These are phyloP conservation scores for Mortierella sp. DNA, from an alignment of 371 early-diverging fungal genomes.

Conservation along the genomic window DNA sequence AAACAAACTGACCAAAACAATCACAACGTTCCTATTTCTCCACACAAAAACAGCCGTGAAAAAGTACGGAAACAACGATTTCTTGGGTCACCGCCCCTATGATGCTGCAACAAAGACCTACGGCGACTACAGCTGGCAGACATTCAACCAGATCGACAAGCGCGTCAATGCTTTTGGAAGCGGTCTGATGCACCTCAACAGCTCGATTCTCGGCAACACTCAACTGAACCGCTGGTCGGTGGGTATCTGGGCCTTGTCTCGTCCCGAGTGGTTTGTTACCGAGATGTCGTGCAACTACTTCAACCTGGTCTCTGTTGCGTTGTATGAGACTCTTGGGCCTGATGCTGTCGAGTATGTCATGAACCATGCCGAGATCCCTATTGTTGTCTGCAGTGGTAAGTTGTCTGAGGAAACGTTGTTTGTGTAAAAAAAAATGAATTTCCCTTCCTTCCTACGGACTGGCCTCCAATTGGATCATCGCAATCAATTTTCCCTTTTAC, in stretches of 20 bases:
- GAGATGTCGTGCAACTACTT: constrained; percentile 70
- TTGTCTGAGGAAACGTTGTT: constrained; percentile 22
- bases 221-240: constrained; percentile 60
- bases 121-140: constrained; percentile 73
- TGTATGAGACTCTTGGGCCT: constrained; percentile 90
- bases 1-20: neutral
- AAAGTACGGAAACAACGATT: constrained; percentile 30
- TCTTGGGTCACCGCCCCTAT: constrained; percentile 67
- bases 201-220: constrained; percentile 25
- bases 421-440: no score
- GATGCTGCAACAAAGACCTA: constrained; percentile 58
- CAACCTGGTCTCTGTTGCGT: constrained; percentile 74
- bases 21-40: neutral
- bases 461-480: no score
- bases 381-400: constrained; percentile 80
- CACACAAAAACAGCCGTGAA: constrained; percentile 14
- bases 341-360: constrained; percentile 80
- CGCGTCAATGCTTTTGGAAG: constrained; percentile 72
- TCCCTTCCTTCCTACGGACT: neutral
- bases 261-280: constrained; percentile 85
- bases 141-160: constrained; percentile 64
- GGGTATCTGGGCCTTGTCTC: constrained; percentile 82
- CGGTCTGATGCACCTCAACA: constrained; percentile 61
- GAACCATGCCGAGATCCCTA: constrained; percentile 75
- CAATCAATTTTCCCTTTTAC: no score